These are phyloP conservation scores for Fusarium sambucinum DNA, from an alignment of 2,329 filamentous ascomycete genomes.

Conservation along the genomic window DNA sequence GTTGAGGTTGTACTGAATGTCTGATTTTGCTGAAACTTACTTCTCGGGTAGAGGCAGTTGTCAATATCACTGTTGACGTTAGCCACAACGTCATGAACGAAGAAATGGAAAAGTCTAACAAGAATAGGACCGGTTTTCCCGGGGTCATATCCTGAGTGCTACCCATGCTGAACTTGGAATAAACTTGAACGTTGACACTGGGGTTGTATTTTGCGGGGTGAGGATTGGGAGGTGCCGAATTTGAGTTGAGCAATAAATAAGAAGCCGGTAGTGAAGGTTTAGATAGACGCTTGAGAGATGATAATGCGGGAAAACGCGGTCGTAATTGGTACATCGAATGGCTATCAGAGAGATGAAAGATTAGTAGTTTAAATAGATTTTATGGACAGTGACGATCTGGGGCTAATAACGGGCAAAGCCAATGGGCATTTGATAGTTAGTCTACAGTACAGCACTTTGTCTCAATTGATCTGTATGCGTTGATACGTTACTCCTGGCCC, in stretches of 20 bases:
- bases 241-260: slow-evolving; percentile 26
- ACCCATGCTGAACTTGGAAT: slow-evolving; percentile 46
- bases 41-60: slow-evolving; percentile 95
- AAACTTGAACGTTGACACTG: slow-evolving; percentile 17
- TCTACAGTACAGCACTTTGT: slow-evolving; percentile 8
- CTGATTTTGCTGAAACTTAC: slow-evolving; percentile 60
- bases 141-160: slow-evolving; percentile 52
- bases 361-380: slow-evolving; percentile 20
- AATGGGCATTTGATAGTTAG: slow-evolving; percentile 6
- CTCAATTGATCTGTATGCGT: slow-evolving; percentile 15
- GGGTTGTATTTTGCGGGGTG: slow-evolving; percentile 18
- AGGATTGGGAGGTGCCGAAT: slow-evolving; percentile 28
- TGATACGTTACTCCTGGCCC: slow-evolving; percentile 18
- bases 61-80: slow-evolving; percentile 84
- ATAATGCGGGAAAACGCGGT: slow-evolving; percentile 40
- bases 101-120: slow-evolving; percentile 49
- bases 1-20: slow-evolving; percentile 5
- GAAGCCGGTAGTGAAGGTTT: slow-evolving; percentile 22
- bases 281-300: slow-evolving; percentile 35
- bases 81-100: slow-evolving; percentile 6
- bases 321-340: slow-evolving; percentile 43
- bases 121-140: slow-evolving; percentile 59
- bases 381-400: slow-evolving; percentile 19
- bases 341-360: slow-evolving; percentile 10
- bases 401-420: slow-evolving; percentile 23